Evolutionary conservation across 305 asterid species (phyloP).

Genomic region (Fraxinus velutina): DNA sequence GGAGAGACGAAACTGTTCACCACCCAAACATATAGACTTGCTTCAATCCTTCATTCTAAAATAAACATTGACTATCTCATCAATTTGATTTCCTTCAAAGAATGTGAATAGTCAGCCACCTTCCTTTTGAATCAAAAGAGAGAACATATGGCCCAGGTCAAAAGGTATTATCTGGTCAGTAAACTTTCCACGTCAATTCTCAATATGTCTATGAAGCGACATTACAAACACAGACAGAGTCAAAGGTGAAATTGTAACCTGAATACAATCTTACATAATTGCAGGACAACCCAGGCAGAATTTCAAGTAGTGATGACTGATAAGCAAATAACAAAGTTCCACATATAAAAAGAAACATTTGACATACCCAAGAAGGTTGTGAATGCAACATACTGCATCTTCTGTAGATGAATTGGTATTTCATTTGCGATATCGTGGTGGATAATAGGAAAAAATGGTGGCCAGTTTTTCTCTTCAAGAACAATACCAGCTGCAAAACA

Average conservation of each 20-base stretch:
- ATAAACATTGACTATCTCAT: background rate
- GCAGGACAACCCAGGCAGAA: conserved; percentile 1
- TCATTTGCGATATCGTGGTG: conserved; percentile 95
- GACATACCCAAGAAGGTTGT: conserved; percentile 85
- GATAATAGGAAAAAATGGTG: conserved; percentile 92
- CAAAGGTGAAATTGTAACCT: background rate
- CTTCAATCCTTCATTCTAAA: background rate
- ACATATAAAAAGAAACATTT: conserved; percentile 4
- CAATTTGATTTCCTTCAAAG: background rate
- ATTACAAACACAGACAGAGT: background rate
- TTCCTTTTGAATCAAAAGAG: background rate
- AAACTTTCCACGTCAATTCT: background rate
- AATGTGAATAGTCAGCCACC: background rate
- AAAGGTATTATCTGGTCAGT: background rate
- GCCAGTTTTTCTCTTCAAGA: conserved; percentile 96
- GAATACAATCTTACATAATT: background rate
- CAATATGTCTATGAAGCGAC: background rate
- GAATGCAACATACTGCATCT: conserved; percentile 92
- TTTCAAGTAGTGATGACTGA: background rate
- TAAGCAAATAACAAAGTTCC: conserved; percentile 1
- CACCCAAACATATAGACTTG: background rate
- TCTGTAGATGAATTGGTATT: conserved; percentile 93
- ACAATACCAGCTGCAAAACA: conserved; percentile 87
- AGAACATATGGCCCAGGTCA: background rate
- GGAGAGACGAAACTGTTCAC: background rate